These are phyloP conservation scores for Colletotrichum sp. DNA, from an alignment of 2,329 filamentous ascomycete species.

Conservation along the genomic window DNA sequence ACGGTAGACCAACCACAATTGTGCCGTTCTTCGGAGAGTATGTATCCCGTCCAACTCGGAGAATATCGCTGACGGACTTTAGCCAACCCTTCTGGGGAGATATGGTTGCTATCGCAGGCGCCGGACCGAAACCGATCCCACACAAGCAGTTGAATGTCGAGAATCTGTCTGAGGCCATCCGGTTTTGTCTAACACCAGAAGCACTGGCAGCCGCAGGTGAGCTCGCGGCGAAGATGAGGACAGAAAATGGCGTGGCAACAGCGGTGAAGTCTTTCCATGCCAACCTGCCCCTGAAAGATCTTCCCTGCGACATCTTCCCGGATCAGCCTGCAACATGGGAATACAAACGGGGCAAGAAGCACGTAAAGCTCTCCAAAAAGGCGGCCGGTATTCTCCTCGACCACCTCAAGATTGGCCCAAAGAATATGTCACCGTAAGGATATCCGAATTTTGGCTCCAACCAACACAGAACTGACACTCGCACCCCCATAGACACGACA, in stretches of 20 bases:
- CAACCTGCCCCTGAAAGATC: slow-evolving; percentile 35
- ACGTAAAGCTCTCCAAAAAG: slow-evolving; percentile 52
- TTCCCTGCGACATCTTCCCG: slow-evolving; percentile 39
- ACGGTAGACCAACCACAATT: slow-evolving; percentile 56
- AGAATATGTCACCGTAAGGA: slow-evolving; percentile 3
- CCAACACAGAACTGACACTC: accelerated
- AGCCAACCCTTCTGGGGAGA: slow-evolving; percentile 49
- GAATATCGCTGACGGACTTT: not conserved
- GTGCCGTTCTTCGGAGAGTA: slow-evolving; percentile 54
- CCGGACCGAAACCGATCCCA: slow-evolving; percentile 42
- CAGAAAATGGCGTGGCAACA: slow-evolving; percentile 40
- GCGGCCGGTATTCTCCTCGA: slow-evolving; percentile 59
- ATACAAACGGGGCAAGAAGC: slow-evolving; percentile 41
- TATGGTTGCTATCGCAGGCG: slow-evolving; percentile 45
- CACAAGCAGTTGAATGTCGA: slow-evolving; percentile 37
- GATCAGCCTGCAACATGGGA: slow-evolving; percentile 59
- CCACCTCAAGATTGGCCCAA: slow-evolving; percentile 47
- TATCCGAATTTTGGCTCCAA: accelerated
- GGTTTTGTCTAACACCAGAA: slow-evolving; percentile 35
- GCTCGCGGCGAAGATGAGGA: slow-evolving; percentile 37
- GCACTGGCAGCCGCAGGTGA: slow-evolving; percentile 32
- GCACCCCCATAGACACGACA: slow-evolving; percentile 41
- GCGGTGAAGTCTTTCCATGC: slow-evolving; percentile 46
- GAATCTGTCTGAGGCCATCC: slow-evolving; percentile 40
- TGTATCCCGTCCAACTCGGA: not conserved